Evolutionary conservation across 495 filamentous ascomycete genomes (phyloP).

Genomic region (Penicillium flavigenum): DNA sequence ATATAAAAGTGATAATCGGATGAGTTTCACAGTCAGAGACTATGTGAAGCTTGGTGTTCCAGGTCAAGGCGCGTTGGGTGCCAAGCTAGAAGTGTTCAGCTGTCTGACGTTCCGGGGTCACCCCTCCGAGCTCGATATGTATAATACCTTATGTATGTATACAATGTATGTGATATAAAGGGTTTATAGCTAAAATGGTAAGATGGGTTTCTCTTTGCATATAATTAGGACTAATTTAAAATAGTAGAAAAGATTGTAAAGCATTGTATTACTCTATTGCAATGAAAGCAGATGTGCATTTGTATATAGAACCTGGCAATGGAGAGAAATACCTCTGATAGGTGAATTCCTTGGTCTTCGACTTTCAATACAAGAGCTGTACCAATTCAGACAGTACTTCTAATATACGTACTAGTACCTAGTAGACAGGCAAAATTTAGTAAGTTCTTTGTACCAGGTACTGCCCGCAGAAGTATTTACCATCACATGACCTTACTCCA

Average conservation of each 20-base stretch:
- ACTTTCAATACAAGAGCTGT: constrained; percentile 7
- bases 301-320: neutral
- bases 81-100: constrained; percentile 24
- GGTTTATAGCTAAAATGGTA: neutral
- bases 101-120: constrained; percentile 25
- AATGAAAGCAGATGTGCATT: neutral
- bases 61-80: constrained; percentile 14
- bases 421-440: no score
- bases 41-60: neutral
- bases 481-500: constrained; percentile 16
- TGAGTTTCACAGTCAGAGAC: neutral
- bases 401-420: neutral
- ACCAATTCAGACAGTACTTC: neutral
- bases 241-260: neutral
- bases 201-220: neutral
- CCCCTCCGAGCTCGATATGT: constrained; percentile 10
- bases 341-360: neutral
- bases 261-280: neutral
- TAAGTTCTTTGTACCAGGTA: neutral
- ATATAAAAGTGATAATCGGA: neutral
- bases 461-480: neutral
- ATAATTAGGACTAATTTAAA: neutral
- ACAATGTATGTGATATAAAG: neutral
- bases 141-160: neutral
- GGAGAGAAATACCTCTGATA: constrained; percentile 5